Base-by-base conservation (phyloP, 768 basidiomycete species). In the Cyclocybe cylindracea region DNA sequence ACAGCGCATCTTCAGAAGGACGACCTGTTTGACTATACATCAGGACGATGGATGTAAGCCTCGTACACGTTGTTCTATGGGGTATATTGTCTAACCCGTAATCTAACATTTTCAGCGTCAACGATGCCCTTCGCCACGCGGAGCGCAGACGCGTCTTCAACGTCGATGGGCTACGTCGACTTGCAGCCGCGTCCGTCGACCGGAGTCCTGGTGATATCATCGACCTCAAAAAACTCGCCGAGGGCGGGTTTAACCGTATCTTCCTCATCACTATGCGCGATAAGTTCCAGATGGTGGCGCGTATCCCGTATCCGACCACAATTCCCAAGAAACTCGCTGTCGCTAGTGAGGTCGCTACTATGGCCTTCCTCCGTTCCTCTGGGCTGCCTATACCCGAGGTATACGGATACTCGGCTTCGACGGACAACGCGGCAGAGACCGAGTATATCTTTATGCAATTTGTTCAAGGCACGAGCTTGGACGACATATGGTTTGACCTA, bases 401-500 rank as follows among this genome's bases (percentile, higher is more conserved):
- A 10, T 75, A 75, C 48, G 71, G 61, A 18, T 78, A 77, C 71
- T 74, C 74, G 4, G 24, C 70, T 63, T 24, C 49, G 44, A 47
- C 70, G 61, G 63, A 74, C 58, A 76, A 74, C 51, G 69, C 60
- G 0, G 78, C 78, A 8, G 55, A 66, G 41, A 72, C 72, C 3
- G 71, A 75, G 64, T 78, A 75, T 54, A 76, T 79, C 36, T 70
- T 78, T 44, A 77, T 77, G 75, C 72, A 78, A 50, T 74, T 70
- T 44, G 51, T 78, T 0, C 10, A 54, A 59, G 79, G 80, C 49
- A 7, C 48, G 78, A 0, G 16, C 16, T 16, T 16, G 16, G 70
- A 63, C 65, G 70, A 82, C 41, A 45, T 78, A 29, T 79, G 71
- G 73, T 31, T 58, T 13, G 57, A 70, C 10, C 65, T 79, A 13